Base-by-base conservation (phyloP, 2,329 filamentous ascomycete species). In the Fusarium ramigenum region DNA sequence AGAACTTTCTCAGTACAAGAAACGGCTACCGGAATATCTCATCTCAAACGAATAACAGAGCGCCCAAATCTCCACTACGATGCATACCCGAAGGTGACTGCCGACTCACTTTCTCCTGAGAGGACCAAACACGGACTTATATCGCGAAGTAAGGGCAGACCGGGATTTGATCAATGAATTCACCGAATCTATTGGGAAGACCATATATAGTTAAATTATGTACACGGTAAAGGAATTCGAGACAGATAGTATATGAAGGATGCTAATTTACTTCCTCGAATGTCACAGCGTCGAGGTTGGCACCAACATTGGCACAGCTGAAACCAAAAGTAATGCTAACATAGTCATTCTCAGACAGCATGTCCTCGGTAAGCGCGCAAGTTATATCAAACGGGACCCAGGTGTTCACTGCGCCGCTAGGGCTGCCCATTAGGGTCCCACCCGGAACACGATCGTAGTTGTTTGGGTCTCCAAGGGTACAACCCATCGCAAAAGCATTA, bases 81-180 rank as follows among this genome's bases (percentile, higher is more conserved):
- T 30, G 28, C 28, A 9, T 30, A 9, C 28, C 28, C 28, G 7
- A 30, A 30, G 28, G 7, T 2, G 28, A 30, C 28, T 9, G 28
- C 28, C 28, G 28, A 30, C 28, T 30, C 28, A 30, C 28, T 30
- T 9, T 30, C 28, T 30, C 28, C 28, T 30, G 7, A 30, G 7
- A 30, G 7, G 28, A 30, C 28, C 28, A 30, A 30, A 30, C 28
- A 30, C 7, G 28, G 7, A 30, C 7, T 30, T 30, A 30, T 30
- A 9, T 30, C 28, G 28, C 7, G 9, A 30, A 30, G 28, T 30
- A 30, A 30, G 4, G 21, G 21, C 40, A 23, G 8, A 9, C 21
- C 7, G 4, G 1, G 9, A 4, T 23, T 4, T 16, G 23, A 2
- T 7, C 6, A 21, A 16, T 7, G 3, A 47, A 4, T 9, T 30